Conservation (phyloP, 2,329 filamentous ascomycete species). For the Cercospora janseana region DNA sequence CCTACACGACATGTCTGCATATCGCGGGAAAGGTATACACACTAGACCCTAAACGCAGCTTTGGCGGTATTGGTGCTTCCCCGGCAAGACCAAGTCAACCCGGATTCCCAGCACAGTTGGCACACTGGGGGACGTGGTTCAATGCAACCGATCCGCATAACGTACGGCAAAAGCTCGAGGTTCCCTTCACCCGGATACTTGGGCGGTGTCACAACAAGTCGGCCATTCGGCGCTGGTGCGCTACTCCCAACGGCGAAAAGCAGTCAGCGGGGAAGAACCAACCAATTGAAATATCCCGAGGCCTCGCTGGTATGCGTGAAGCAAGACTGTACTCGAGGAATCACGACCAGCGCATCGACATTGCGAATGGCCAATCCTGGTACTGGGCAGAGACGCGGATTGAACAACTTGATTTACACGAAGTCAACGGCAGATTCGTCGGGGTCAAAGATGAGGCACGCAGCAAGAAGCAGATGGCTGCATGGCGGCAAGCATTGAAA, state of each 20-base stretch:
- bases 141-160: slow-evolving; percentile 45
- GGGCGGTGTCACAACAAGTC: slow-evolving; percentile 55
- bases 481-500: slow-evolving; percentile 32
- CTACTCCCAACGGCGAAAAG: slow-evolving; percentile 25
- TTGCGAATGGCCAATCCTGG: slow-evolving; percentile 46
- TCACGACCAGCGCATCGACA: slow-evolving; percentile 50
- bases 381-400: slow-evolving; percentile 58
- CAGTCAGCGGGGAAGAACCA: slow-evolving; percentile 4
- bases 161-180: slow-evolving; percentile 39
- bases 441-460: slow-evolving; percentile 24
- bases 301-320: slow-evolving; percentile 48
- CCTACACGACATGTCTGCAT: slow-evolving; percentile 48
- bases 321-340: slow-evolving; percentile 49
- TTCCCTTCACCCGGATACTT: slow-evolving; percentile 54
- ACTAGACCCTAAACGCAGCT: slow-evolving; percentile 35
- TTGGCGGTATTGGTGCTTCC: slow-evolving; percentile 35
- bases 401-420: slow-evolving; percentile 54
- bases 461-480: slow-evolving; percentile 23
- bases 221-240: slow-evolving; percentile 49
- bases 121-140: slow-evolving; percentile 54
- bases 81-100: slow-evolving; percentile 20
- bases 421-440: slow-evolving; percentile 24
- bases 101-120: slow-evolving; percentile 26
- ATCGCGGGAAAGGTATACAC: slow-evolving; percentile 54
- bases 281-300: slow-evolving; percentile 32